Conservation (phyloP, 148 eudicot genomes). For the Chenopodium berlandieri region DNA sequence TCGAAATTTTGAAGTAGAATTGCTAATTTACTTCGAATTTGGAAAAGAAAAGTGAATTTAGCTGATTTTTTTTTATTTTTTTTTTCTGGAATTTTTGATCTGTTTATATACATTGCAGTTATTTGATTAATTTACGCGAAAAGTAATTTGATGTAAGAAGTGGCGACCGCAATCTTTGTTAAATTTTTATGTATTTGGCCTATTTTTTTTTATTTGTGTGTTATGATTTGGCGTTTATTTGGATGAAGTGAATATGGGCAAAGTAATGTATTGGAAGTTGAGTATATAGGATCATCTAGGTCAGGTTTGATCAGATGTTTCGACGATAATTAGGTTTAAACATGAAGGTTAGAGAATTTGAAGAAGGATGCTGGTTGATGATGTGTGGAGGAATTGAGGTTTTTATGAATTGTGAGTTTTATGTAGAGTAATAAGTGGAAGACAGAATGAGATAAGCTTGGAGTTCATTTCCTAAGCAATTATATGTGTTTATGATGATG, state of each 20-base stretch:
- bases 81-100: not conserved
- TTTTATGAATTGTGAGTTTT: not conserved
- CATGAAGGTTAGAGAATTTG: not conserved
- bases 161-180: not conserved
- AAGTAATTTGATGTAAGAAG: not conserved
- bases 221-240: not conserved
- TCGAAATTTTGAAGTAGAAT: not conserved
- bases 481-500: not conserved
- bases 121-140: not conserved
- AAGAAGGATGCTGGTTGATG: not conserved
- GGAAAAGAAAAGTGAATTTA: not conserved
- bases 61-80: not conserved
- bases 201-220: not conserved
- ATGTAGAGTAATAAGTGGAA: not conserved
- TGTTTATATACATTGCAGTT: not conserved
- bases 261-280: not conserved
- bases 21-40: not conserved
- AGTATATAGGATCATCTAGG: not conserved
- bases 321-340: not conserved
- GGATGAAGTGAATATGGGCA: not conserved
- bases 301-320: not conserved
- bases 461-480: not conserved
- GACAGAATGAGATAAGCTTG: not conserved
- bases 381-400: not conserved
- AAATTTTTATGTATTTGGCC: not conserved